Evolutionary conservation across 768 basidiomycete species (phyloP).

Genomic region (Pholiota molesta): DNA sequence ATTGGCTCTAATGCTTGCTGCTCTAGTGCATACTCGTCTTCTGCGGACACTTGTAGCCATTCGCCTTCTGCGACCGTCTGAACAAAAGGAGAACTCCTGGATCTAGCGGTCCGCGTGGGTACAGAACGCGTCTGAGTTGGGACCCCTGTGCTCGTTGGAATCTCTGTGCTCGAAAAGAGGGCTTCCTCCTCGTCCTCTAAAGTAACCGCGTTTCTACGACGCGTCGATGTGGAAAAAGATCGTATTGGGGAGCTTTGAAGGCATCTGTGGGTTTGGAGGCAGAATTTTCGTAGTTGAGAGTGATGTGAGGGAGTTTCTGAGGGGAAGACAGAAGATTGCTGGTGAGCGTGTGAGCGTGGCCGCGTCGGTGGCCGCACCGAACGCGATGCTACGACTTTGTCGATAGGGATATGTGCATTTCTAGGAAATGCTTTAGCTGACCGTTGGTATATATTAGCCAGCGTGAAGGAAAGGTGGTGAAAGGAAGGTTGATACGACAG

Average conservation of each 20-base stretch:
- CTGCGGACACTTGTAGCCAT: conserved; percentile 38
- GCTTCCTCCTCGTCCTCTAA: not conserved
- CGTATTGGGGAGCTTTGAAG: not conserved
- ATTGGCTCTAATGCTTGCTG: not conserved
- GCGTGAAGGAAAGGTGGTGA: conserved; percentile 16
- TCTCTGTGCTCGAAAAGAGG: not conserved
- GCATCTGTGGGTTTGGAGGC: not conserved
- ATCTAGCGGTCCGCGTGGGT: not conserved
- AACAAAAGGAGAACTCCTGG: not conserved
- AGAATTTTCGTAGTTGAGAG: not conserved
- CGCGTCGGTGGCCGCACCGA: conserved; percentile 3
- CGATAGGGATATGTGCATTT: conserved; percentile 8
- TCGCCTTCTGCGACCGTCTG: conserved; percentile 36
- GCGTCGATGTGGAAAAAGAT: conserved; percentile 3
- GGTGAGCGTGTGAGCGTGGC: not conserved
- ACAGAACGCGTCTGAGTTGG: not conserved
- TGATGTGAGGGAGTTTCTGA: not conserved
- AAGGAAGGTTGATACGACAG: conserved; percentile 4
- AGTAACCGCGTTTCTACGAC: not conserved
- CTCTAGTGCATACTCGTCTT: conserved; percentile 13
- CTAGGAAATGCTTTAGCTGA: conserved; percentile 11
- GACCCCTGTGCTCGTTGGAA: not conserved
- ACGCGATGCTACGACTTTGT: conserved; percentile 12
- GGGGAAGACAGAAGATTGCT: not conserved
- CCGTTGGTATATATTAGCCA: conserved; percentile 19